Evolutionary conservation across 495 filamentous ascomycete genomes (phyloP).

Genomic region (Articulospora tetracladia): DNA sequence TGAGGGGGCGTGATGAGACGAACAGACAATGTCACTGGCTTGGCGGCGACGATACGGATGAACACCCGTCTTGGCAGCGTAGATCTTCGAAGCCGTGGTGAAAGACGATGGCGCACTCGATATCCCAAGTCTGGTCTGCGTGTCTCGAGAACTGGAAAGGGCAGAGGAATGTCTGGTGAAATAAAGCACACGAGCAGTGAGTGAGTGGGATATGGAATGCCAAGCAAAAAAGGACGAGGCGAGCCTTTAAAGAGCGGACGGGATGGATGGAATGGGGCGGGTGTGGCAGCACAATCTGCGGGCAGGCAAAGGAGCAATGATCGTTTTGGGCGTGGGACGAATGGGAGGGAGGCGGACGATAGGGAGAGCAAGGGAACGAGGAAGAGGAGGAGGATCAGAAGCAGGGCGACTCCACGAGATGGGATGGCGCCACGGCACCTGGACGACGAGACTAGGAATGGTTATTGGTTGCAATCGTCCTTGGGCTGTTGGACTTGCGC

Average conservation of each 20-base stretch:
- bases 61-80: slow-evolving; percentile 7
- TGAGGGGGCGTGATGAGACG: background rate
- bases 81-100: slow-evolving; percentile 27
- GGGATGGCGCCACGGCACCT: too few relatives aligned
- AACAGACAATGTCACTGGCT: background rate
- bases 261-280: too few relatives aligned
- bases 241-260: background rate
- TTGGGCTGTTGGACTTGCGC: too few relatives aligned
- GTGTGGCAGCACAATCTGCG: too few relatives aligned
- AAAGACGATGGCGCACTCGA: background rate
- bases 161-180: background rate
- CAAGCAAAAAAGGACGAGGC: background rate
- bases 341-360: too few relatives aligned
- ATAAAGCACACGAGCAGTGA: background rate
- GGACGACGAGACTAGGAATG: too few relatives aligned
- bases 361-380: too few relatives aligned
- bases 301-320: background rate
- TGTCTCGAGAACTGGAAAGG: background rate
- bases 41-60: background rate
- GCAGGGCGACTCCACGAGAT: too few relatives aligned
- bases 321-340: background rate
- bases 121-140: background rate
- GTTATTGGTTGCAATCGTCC: too few relatives aligned
- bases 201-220: background rate
- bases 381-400: too few relatives aligned